Evolutionary conservation across 768 basidiomycete genomes (phyloP).

Genomic region (Pulveroboletus ravenelii): DNA sequence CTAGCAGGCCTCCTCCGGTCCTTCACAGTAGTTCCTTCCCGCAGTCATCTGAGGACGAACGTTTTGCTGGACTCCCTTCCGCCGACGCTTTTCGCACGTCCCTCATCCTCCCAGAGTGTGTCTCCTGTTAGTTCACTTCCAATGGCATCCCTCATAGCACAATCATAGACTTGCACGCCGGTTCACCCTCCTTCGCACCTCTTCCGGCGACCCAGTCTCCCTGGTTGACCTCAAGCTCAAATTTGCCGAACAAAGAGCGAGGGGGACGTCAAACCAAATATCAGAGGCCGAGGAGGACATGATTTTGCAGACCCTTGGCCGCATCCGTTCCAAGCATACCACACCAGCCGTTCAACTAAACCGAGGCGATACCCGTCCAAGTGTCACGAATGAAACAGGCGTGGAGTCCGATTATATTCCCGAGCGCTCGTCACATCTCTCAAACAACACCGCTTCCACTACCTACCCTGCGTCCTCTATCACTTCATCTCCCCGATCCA

Average conservation of each 20-base stretch:
- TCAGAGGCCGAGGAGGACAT: conserved; percentile 83
- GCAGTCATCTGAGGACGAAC: conserved; percentile 34
- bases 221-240: conserved; percentile 60
- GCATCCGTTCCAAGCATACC: conserved; percentile 39
- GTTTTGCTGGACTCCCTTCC: conserved; percentile 57
- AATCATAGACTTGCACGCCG: conserved; percentile 67
- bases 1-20: conserved; percentile 44
- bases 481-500: conserved; percentile 41
- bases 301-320: conserved; percentile 68
- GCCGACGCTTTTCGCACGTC: conserved; percentile 81
- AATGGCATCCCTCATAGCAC: conserved; percentile 10
- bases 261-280: conserved; percentile 62
- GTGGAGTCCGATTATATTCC: conserved; percentile 30
- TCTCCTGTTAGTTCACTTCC: conserved; percentile 14
- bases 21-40: conserved; percentile 31
- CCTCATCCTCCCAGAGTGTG: conserved; percentile 81
- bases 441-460: conserved; percentile 36
- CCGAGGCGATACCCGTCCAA: conserved; percentile 16
- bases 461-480: conserved; percentile 37
- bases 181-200: conserved; percentile 72
- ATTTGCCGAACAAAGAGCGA: conserved; percentile 72
- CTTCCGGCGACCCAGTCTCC: conserved; percentile 60
- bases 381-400: conserved; percentile 14
- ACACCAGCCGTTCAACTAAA: conserved; percentile 15
- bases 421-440: conserved; percentile 32